Percentiles rank a stretch among this genome's conserved stretches.
Conservation (phyloP, 2,329 filamentous ascomycete species). For the Fusarium verticillioides region DNA sequence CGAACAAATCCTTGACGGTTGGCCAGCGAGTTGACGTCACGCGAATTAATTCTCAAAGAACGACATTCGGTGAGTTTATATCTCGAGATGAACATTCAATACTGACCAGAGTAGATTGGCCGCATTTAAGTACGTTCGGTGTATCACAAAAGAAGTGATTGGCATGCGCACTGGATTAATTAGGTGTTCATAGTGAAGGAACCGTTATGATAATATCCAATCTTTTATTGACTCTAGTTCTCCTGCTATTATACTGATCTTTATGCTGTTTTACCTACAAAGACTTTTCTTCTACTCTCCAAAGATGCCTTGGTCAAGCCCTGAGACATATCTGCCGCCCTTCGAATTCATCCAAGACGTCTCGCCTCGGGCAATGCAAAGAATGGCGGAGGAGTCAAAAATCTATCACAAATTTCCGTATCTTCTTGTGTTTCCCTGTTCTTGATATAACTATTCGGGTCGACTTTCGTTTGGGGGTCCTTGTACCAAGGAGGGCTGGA, state of each 20-base stretch:
- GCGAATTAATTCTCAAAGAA: slow-evolving; percentile 24
- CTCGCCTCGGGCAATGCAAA: not conserved
- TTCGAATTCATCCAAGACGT: not conserved
- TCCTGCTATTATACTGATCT: too few species aligned
- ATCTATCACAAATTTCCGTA: rapidly evolving
- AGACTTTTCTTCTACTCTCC: rapidly evolving
- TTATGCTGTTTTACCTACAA: not conserved
- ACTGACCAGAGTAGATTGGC: slow-evolving; percentile 30
- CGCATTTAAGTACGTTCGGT: slow-evolving; percentile 27
- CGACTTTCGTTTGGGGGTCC: rapidly evolving
- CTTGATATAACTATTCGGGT: not conserved
- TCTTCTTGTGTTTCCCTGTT: too few species aligned
- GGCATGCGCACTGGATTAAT: rapidly evolving
- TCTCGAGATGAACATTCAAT: rapidly evolving
- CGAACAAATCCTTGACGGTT: not conserved
- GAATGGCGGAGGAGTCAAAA: not conserved
- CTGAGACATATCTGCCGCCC: not conserved
- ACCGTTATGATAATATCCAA: not conserved
- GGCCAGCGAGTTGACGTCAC: slow-evolving; percentile 31
- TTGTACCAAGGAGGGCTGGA: not conserved
- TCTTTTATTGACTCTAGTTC: not conserved
- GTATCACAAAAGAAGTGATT: slow-evolving; percentile 23
- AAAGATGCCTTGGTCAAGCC: not conserved
- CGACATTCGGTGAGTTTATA: slow-evolving; percentile 30
- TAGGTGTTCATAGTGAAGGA: too few species aligned